Conservation (phyloP, 805 yeast species). For the Candida chauliodis region DNA sequence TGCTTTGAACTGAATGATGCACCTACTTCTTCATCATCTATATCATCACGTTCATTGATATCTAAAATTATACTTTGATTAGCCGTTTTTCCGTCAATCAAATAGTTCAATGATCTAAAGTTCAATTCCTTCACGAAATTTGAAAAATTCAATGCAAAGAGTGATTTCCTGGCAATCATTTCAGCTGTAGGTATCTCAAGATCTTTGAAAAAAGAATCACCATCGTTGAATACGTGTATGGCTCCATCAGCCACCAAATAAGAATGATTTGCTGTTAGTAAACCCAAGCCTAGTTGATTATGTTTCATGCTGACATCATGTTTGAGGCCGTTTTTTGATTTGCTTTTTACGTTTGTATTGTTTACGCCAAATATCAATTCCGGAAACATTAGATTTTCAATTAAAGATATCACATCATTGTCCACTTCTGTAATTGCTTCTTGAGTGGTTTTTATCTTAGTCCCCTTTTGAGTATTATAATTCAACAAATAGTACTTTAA, state of each 20-base stretch:
- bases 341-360: slow-evolving; percentile 18
- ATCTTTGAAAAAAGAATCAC: slow-evolving; percentile 17
- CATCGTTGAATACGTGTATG: slow-evolving; percentile 27
- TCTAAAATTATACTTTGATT: slow-evolving; percentile 64
- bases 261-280: slow-evolving; percentile 15
- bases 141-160: slow-evolving; percentile 46
- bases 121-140: slow-evolving; percentile 67
- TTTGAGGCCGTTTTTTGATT: slow-evolving; percentile 3
- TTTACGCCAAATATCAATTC: slow-evolving; percentile 27
- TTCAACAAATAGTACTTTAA: slow-evolving; percentile 26
- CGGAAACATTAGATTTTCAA: slow-evolving; percentile 23
- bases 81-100: slow-evolving; percentile 51
- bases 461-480: slow-evolving; percentile 15
- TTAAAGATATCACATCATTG: slow-evolving; percentile 23
- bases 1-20: slow-evolving; percentile 31
- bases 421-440: slow-evolving; percentile 30
- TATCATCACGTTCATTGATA: slow-evolving; percentile 32
- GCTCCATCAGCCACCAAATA: slow-evolving; percentile 30
- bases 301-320: slow-evolving; percentile 4
- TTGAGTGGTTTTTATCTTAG: slow-evolving; percentile 21
- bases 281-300: slow-evolving; percentile 19
- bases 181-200: slow-evolving; percentile 20
- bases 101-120: slow-evolving; percentile 50
- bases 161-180: slow-evolving; percentile 32
- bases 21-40: slow-evolving; percentile 20